Conservation (phyloP, 2,329 filamentous ascomycete species). For the Neocatenulostroma microsporum region DNA sequence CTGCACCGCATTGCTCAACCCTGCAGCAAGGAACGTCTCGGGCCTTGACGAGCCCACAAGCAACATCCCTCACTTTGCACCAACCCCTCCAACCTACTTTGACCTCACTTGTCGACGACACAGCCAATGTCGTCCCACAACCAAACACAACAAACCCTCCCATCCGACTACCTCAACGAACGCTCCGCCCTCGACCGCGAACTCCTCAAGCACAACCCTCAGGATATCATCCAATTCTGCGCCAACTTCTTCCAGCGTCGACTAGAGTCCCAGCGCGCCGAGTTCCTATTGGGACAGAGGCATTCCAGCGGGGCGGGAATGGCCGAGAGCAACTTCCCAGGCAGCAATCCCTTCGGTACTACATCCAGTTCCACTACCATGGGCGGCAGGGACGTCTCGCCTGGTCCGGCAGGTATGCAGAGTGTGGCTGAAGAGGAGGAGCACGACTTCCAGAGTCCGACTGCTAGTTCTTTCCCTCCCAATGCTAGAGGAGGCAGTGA, state of each 20-base stretch:
- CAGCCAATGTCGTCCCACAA: neutral
- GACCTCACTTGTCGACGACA: neutral
- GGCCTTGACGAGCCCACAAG: too few species aligned
- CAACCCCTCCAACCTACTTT: too few species aligned
- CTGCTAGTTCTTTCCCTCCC: slow-evolving; percentile 42
- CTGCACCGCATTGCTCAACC: too few species aligned
- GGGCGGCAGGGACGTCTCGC: neutral
- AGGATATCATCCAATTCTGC: slow-evolving; percentile 63
- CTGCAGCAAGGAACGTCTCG: too few species aligned
- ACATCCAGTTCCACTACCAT: slow-evolving; percentile 14
- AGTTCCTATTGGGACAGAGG: slow-evolving; percentile 46
- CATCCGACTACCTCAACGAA: slow-evolving; percentile 52
- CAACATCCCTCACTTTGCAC: neutral
- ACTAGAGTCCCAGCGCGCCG: slow-evolving; percentile 56
- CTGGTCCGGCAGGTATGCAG: slow-evolving; percentile 42
- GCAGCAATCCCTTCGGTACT: slow-evolving; percentile 66
- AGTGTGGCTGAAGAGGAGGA: slow-evolving; percentile 78
- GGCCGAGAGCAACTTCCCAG: slow-evolving; percentile 70
- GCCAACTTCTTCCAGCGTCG: slow-evolving; percentile 59
- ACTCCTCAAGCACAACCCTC: slow-evolving; percentile 50
- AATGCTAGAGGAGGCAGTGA: slow-evolving; percentile 16
- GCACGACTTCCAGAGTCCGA: slow-evolving; percentile 64
- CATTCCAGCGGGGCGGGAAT: slow-evolving; percentile 46
- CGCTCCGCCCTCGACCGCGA: slow-evolving; percentile 57
- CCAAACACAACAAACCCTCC: slow-evolving; percentile 28